These are phyloP conservation scores for Peronospora tabacina DNA, from an alignment of 352 stramenopile genomes.

Conservation along the genomic window DNA sequence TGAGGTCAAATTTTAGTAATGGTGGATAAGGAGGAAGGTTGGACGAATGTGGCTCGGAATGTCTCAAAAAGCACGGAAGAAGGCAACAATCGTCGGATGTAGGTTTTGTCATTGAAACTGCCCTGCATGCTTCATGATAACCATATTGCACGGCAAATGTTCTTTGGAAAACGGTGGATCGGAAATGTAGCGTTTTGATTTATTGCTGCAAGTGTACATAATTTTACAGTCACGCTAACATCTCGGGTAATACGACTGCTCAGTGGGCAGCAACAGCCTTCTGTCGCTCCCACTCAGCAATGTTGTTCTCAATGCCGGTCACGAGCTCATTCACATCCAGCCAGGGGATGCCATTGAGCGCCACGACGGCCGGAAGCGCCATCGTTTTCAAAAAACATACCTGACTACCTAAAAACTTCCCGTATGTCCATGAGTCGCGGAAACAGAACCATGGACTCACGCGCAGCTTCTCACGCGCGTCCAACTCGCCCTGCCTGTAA, in stretches of 20 bases:
- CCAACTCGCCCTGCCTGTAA: conserved; percentile 61
- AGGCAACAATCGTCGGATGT: conserved; percentile 9
- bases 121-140: background rate
- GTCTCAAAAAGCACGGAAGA: background rate
- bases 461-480: conserved; percentile 30
- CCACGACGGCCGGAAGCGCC: conserved; percentile 43
- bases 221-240: conserved; percentile 30
- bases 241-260: conserved; percentile 18
- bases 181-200: conserved; percentile 25
- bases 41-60: background rate
- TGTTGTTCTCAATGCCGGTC: conserved; percentile 52
- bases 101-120: background rate
- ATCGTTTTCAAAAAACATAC: conserved; percentile 55
- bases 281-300: conserved; percentile 42
- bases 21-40: background rate
- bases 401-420: conserved; percentile 46
- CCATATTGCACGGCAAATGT: background rate
- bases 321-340: conserved; percentile 47
- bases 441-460: conserved; percentile 51
- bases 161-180: background rate
- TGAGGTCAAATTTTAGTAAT: background rate
- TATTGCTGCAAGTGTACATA: conserved; percentile 35
- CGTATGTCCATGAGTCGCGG: conserved; percentile 40
- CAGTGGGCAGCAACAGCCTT: conserved; percentile 14
- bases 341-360: conserved; percentile 58